Base-by-base conservation (phyloP, 2,329 filamentous ascomycete species). In the Aspergillus sp. region DNA sequence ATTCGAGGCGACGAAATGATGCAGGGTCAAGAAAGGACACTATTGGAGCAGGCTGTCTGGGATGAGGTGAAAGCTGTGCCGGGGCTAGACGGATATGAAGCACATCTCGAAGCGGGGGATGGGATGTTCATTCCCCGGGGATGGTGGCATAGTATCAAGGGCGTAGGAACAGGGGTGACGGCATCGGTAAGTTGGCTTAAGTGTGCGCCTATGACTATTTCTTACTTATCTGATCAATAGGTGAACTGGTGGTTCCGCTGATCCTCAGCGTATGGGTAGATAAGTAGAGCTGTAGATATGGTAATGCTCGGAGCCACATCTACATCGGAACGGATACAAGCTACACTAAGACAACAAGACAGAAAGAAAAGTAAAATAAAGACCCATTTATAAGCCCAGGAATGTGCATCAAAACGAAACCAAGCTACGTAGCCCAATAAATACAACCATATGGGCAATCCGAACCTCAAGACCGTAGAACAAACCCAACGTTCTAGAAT, bases 1-100 rank as follows among this genome's bases (percentile, higher is more conserved):
- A 82, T 97, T 66, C 84, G 92, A 59, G 90, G 91, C 0, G 83
- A 88, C 10, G 92, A 97, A 72, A 97, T 98, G 93, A 97, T 98
- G 92, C 82, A 88, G 55, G 92, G 92, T 0, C 76, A 79, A 2
- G 91, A 97, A 77, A 87, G 87, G 65, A 75, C 80, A 19, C 79
- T 83, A 2, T 75, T 97, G 13, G 86, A 93, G 65, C 77, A 83
- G 1, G 87, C 84, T 3, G 83, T 97, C 2, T 98, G 94, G 95
- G 78, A 75, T 21, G 66, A 70, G 52, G 65, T 68, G 28, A 69
- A 63, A 1, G 64, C 63, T 3, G 71, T 72, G 2, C 64, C 60
- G 7, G 63, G 71, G 2, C 61, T 55, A 19, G 66, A 69, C 50
- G 66, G 78, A 68, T 66, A 74, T 63, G 85, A 91, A 70, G 85